These are phyloP conservation scores for Arabidopsis suecica DNA, from an alignment of 345 rosid species.

Conservation along the genomic window DNA sequence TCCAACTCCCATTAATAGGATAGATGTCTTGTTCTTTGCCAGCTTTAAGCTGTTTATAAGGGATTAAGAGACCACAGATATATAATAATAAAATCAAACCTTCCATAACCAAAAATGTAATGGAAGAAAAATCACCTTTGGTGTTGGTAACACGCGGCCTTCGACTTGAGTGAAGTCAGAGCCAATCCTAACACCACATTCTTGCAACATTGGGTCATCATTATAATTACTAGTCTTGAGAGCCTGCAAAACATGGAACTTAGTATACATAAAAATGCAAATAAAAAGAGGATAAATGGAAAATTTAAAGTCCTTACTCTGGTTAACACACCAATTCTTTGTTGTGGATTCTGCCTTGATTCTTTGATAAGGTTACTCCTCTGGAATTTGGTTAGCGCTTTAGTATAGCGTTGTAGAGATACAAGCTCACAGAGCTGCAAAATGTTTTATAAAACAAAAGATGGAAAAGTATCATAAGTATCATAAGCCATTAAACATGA, in stretches of 20 bases:
- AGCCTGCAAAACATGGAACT: conserved; percentile 51
- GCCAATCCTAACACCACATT: conserved; percentile 65
- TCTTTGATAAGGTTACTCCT: conserved; percentile 71
- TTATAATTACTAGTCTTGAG: conserved; percentile 62
- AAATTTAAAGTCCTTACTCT: conserved; percentile 49
- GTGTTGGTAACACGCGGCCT: conserved; percentile 77
- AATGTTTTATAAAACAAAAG: background rate
- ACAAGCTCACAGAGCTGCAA: conserved; percentile 71
- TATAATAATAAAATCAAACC: background rate
- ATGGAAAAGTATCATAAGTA: no score
- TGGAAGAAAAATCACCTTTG: conserved; percentile 51
- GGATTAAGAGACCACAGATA: background rate
- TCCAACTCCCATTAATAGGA: conserved; percentile 80
- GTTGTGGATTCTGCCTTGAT: conserved; percentile 76
- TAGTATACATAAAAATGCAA: background rate
- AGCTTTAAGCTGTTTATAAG: conserved; percentile 57
- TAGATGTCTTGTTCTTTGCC: conserved; percentile 75
- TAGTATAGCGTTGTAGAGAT: conserved; percentile 84
- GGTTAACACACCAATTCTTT: conserved; percentile 39
- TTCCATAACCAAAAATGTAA: conserved; percentile 2
- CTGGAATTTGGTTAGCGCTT: conserved; percentile 63
- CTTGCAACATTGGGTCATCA: conserved; percentile 67
- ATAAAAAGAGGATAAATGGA: background rate
- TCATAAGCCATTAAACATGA: conserved; percentile 1
- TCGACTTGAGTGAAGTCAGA: conserved; percentile 67